Evolutionary conservation across 2,329 filamentous ascomycete species (phyloP).

Genomic region (Geosmithia flava): DNA sequence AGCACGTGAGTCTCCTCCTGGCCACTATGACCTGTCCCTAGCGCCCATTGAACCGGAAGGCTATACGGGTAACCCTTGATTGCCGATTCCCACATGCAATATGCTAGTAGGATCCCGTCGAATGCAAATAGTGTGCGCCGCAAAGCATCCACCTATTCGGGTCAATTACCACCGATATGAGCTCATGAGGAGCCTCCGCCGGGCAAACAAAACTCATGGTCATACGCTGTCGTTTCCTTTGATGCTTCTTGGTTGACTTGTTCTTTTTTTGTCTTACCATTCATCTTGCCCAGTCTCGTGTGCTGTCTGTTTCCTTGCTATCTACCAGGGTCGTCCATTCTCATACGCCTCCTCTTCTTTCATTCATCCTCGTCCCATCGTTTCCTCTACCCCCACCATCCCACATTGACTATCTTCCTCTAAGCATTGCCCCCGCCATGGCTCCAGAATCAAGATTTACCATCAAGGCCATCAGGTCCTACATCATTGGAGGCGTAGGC

Average conservation of each 20-base stretch:
- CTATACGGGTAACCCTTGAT: no score
- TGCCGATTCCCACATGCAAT: no score
- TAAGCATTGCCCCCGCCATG: background rate
- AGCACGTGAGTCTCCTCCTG: no score
- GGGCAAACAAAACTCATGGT: background rate
- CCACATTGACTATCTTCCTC: background rate
- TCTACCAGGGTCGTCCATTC: background rate
- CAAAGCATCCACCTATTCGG: background rate
- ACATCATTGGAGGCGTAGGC: slow-evolving; percentile 52
- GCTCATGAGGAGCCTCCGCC: background rate
- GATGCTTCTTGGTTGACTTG: background rate
- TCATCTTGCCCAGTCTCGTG: background rate
- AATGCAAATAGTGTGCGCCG: background rate
- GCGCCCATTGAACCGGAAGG: no score
- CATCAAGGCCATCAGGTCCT: slow-evolving; percentile 65
- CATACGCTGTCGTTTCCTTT: background rate
- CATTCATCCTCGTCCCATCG: background rate
- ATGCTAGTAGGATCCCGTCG: background rate
- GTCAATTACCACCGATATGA: slow-evolving; percentile 3
- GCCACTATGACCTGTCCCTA: no score
- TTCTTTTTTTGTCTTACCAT: background rate
- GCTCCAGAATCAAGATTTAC: slow-evolving; percentile 17
- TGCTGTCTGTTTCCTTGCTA: no score
- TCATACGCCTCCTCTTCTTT: background rate
- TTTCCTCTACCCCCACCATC: background rate